Evolutionary conservation across 23 red algal genomes (phyloP).

Genomic region (Gracilariopsis chorda): DNA sequence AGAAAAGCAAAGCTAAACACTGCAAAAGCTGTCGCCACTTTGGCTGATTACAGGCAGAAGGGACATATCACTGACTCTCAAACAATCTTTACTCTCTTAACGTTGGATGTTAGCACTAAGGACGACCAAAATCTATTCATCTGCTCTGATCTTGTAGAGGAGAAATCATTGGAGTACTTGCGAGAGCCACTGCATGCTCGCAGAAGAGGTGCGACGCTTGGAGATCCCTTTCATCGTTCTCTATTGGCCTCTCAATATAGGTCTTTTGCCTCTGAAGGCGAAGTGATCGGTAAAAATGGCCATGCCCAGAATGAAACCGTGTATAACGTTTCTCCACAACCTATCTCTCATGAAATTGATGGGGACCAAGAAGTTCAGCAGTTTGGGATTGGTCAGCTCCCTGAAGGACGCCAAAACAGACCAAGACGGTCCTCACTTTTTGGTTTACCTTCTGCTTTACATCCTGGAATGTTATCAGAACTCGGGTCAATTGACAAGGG

Average conservation of each 20-base stretch:
- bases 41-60: slow-evolving; percentile 41
- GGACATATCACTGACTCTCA: slow-evolving; percentile 41
- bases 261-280: background rate
- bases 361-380: background rate
- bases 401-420: background rate
- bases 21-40: slow-evolving; percentile 49
- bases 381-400: background rate
- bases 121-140: slow-evolving; percentile 56
- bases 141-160: slow-evolving; percentile 64
- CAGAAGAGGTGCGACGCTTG: slow-evolving; percentile 23
- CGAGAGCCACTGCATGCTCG: slow-evolving; percentile 61
- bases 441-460: background rate
- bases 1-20: slow-evolving; percentile 7
- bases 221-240: background rate
- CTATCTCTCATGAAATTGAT: background rate
- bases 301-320: background rate
- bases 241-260: background rate
- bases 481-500: background rate
- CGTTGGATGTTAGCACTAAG: slow-evolving; percentile 52
- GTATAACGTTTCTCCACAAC: background rate
- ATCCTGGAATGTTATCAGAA: background rate
- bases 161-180: slow-evolving; percentile 53
- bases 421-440: background rate
- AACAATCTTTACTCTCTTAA: slow-evolving; percentile 49
- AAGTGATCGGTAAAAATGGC: background rate